Evolutionary conservation across 768 basidiomycete species (phyloP), one percentile per base, ranked within the genome.

Genomic region (Pleurotus djamor): DNA sequence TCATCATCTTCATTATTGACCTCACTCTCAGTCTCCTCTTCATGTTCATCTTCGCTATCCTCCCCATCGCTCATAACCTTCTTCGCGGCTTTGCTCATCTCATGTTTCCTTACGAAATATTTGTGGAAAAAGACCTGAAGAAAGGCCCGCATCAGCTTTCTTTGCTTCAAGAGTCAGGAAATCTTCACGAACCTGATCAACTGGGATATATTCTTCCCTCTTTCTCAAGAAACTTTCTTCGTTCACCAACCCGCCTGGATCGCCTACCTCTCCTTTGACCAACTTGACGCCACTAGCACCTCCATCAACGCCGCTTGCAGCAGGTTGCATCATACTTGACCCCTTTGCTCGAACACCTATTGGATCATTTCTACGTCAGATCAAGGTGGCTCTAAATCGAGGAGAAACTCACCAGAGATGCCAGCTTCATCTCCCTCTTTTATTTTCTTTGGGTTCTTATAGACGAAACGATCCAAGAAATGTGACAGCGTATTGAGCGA

Each of bases 391-490:
- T 43, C 16, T n/a, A 37, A 5, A 32, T 61, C 61, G 21, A 61
- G 62, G 58, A 50, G 14, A 49, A 5, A 17, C 1, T 14, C 37
- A 48, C 32, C 37, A 17, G 16, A 10, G 13, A 21, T 5, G 57
- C 34, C 33, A 9, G 66, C 72, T 28, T 72, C 69, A 5, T 68
- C 73, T 36, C 66, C 71, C 21, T 60, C 47, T 59, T 74, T 76
- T 41, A 69, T 65, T 65, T 89, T 87, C 76, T 98, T 98, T 0
- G 95, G 88, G 70, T 98, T 98, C 72, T 95, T 93, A 79, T 94
- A 98, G 45, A 98, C 92, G 75, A 98, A 98, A 2, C 96, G 86
- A 69, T 98, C 97, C 43, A 98, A 83, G 84, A 99, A 98, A 66
- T 95, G 92, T 0, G 92, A 88, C 21, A 98, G 84, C 0, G 95